Evolutionary conservation across 345 rosid genomes (phyloP).

Genomic region (Triadica sebifera): DNA sequence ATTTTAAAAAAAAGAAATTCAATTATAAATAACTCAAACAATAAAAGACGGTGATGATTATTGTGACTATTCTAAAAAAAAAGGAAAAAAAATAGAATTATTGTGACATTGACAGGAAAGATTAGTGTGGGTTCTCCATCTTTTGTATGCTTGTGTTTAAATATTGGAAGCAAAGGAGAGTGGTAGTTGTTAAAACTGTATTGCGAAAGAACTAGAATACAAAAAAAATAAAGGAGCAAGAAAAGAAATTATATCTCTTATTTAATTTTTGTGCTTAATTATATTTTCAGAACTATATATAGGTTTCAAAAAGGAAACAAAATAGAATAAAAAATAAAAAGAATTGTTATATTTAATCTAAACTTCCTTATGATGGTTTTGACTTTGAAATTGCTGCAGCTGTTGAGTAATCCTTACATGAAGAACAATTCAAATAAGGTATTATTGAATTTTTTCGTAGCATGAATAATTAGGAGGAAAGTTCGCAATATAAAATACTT

Average conservation of each 20-base stretch:
- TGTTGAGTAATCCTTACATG: conserved; percentile 75
- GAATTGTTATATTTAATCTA: not conserved
- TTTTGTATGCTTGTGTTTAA: not conserved
- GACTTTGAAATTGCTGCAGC: conserved; percentile 37
- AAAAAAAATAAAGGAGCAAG: not conserved
- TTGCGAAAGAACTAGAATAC: conserved; percentile 1
- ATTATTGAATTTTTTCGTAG: not conserved
- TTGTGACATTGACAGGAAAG: not conserved
- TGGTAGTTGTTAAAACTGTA: conserved; percentile 8
- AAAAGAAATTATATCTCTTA: not conserved
- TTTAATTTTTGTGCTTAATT: not conserved
- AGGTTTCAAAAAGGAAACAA: no score
- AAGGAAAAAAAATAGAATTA: not conserved
- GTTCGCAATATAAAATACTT: not conserved
- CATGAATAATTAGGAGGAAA: no score
- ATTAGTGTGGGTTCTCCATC: not conserved
- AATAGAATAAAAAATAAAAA: not conserved
- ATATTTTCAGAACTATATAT: no score
- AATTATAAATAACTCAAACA: not conserved
- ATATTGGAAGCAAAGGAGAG: conserved; percentile 3
- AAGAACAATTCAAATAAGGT: conserved; percentile 67
- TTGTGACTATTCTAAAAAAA: not conserved
- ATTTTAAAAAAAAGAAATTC: not conserved
- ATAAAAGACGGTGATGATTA: not conserved
- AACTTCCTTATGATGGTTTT: not conserved